Conservation (phyloP, 2,329 filamentous ascomycete genomes). For the Pseudocercospora fijiensis region DNA sequence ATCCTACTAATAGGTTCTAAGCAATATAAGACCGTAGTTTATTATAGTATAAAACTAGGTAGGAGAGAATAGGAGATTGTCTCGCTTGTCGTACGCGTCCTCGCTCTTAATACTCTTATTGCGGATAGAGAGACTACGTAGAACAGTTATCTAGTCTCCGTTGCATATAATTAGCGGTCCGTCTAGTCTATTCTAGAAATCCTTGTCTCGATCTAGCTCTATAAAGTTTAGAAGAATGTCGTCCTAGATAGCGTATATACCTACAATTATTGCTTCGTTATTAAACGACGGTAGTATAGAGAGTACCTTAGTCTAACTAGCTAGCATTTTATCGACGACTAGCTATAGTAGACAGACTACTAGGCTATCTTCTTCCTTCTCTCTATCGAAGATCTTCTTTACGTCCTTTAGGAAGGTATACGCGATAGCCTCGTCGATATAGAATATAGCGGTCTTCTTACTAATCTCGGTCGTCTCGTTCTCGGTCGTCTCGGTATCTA, state of each 20-base stretch:
- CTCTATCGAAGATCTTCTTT: background rate
- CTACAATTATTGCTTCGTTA: background rate
- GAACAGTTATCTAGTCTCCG: background rate
- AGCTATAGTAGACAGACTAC: background rate
- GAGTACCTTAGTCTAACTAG: background rate
- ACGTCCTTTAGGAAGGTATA: background rate
- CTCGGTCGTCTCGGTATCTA: too few relatives aligned
- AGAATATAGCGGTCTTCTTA: too few relatives aligned
- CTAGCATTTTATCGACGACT: background rate
- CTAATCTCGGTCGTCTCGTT: too few relatives aligned
- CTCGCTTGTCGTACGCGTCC: too few relatives aligned
- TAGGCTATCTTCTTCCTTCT: background rate
- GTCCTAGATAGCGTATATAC: too few relatives aligned
- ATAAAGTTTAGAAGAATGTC: background rate
- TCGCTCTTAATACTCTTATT: too few relatives aligned
- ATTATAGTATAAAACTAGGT: too few relatives aligned
- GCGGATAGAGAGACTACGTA: too few relatives aligned
- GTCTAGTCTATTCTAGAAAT: background rate
- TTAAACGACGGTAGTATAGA: background rate
- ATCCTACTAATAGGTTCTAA: too few relatives aligned
- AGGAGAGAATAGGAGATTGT: too few relatives aligned
- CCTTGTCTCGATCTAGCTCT: background rate
- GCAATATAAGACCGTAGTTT: background rate
- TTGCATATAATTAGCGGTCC: background rate
- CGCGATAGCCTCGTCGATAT: too few relatives aligned